A percentile compares a stretch with the other conserved stretches of the same genome.
Evolutionary conservation across 805 yeast genomes (phyloP).

Genomic region (Yarrowia phangngaensis): DNA sequence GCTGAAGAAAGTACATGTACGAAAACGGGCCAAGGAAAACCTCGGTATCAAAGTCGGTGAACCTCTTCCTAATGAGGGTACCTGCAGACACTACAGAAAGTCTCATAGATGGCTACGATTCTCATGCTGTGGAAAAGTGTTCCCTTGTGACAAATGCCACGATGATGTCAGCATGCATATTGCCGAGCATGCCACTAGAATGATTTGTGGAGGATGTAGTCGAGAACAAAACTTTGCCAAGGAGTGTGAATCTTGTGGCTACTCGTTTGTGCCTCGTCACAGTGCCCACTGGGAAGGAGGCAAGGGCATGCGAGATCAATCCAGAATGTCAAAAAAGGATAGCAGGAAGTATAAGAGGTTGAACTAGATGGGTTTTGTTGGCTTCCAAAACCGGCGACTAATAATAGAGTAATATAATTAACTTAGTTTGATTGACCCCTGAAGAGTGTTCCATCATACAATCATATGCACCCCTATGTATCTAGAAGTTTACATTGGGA

Average conservation of each 20-base stretch:
- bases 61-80: constrained; percentile 88
- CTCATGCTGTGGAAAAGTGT: constrained; percentile 44
- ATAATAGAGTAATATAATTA: no score
- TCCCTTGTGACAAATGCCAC: constrained; percentile 45
- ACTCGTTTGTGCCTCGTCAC: constrained; percentile 38
- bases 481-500: no score
- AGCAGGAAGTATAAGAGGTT: constrained; percentile 41
- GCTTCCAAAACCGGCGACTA: no score
- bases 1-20: constrained; percentile 26
- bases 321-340: constrained; percentile 43
- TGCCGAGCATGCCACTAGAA: constrained; percentile 42
- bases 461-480: constrained; percentile 25
- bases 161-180: constrained; percentile 33
- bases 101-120: constrained; percentile 46
- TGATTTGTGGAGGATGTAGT: constrained; percentile 61
- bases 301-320: constrained; percentile 43
- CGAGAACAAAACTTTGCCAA: constrained; percentile 59
- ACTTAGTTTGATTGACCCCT: no score
- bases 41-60: constrained; percentile 57
- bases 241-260: constrained; percentile 43
- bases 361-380: no score
- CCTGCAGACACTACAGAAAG: constrained; percentile 43
- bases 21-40: constrained; percentile 37
- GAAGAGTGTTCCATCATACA: neutral
- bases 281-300: constrained; percentile 49